phyloP scores from a whole-genome alignment of 179 eudicot genomes.

The Gypsophila paniculata region DNA sequence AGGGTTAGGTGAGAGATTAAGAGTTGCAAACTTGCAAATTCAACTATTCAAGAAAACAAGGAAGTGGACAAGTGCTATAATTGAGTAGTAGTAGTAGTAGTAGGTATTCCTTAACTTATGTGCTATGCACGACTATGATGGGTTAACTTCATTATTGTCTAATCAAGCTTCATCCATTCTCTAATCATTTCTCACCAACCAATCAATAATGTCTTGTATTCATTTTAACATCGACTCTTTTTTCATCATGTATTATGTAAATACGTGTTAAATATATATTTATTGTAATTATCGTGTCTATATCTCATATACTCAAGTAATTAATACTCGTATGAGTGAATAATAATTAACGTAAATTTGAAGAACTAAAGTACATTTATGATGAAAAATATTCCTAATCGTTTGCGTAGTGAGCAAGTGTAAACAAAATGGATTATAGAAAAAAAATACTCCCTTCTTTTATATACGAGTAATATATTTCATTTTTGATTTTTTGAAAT shows the following conservation, averaged over 20 bases:
- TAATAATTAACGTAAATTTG: too few relatives aligned
- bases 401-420: too few relatives aligned
- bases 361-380: too few relatives aligned
- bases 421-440: too few relatives aligned
- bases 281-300: background rate
- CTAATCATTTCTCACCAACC: conserved; percentile 7
- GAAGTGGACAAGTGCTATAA: background rate
- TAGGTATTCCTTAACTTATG: background rate
- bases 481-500: too few relatives aligned
- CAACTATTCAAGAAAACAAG: background rate
- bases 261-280: background rate
- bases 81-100: background rate
- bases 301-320: too few relatives aligned
- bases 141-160: background rate
- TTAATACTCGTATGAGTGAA: too few relatives aligned
- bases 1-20: background rate
- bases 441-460: too few relatives aligned
- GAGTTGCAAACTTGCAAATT: background rate
- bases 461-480: too few relatives aligned
- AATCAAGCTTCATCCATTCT: background rate
- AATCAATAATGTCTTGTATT: background rate
- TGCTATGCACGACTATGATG: background rate
- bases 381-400: too few relatives aligned
- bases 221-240: too few relatives aligned
- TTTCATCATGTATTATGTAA: background rate